Percentiles rank a stretch among this genome's conserved stretches.
Conservation (phyloP, 257 asterid species). For the Nicotiana otophora region DNA sequence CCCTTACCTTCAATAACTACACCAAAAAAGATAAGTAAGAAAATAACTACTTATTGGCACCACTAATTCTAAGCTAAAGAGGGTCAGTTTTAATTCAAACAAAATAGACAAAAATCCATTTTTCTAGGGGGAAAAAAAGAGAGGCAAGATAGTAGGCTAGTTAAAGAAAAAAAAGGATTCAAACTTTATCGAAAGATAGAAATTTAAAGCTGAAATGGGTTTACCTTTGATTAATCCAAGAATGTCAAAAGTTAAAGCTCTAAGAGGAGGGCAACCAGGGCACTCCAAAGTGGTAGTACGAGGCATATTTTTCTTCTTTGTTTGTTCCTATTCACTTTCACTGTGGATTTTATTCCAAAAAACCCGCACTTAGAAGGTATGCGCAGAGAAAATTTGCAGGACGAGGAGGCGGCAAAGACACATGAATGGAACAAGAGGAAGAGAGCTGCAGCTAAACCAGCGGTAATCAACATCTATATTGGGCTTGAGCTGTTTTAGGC, state of each 20-base stretch:
- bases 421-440: no score
- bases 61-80: not conserved
- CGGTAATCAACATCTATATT: no score
- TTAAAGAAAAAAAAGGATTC: not conserved
- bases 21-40: slow-evolving; percentile 2
- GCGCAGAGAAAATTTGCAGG: no score
- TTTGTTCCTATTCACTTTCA: not conserved
- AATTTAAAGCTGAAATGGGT: not conserved
- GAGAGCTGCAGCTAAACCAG: no score
- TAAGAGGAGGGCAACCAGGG: slow-evolving; percentile 79
- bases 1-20: slow-evolving; percentile 66
- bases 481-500: no score
- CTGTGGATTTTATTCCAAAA: no score
- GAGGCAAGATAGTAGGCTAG: no score
- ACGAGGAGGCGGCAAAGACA: no score
- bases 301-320: slow-evolving; percentile 42
- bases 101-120: no score
- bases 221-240: slow-evolving; percentile 90
- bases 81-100: not conserved
- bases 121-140: not conserved
- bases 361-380: no score
- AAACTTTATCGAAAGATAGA: not conserved
- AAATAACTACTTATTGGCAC: not conserved
- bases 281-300: slow-evolving; percentile 69
- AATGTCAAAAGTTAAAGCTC: slow-evolving; percentile 69